A percentile compares a stretch with the other conserved stretches of the same genome.
phyloP scores from a whole-genome alignment of 176 grass and related monocot genomes.

The Coix lacrymajobi region DNA sequence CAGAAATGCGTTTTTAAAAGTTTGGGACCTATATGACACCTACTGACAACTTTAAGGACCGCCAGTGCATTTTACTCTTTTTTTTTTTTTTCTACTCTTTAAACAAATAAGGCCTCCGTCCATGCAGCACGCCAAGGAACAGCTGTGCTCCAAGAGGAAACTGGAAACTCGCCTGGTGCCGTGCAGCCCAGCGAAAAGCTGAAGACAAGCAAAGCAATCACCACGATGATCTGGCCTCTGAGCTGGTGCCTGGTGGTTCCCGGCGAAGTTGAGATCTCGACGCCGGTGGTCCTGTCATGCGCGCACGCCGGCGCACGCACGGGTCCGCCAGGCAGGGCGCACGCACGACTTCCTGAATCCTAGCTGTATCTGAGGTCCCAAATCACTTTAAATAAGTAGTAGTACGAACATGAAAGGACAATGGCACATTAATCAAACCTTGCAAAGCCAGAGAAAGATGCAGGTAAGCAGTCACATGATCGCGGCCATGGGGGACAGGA shows the following conservation, averaged over 20 bases:
- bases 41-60: no score
- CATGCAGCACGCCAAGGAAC: neutral
- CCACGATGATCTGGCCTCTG: neutral
- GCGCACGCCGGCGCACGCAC: neutral
- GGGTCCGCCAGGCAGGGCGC: neutral
- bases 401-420: neutral
- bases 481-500: conserved; percentile 3
- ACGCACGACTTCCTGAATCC: neutral
- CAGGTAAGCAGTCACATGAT: neutral
- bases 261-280: conserved; percentile 21
- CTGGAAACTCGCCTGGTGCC: neutral
- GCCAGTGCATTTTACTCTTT: no score
- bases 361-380: neutral
- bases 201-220: neutral
- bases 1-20: no score
- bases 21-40: no score
- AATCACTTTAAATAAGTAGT: neutral
- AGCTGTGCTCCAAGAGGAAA: neutral
- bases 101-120: neutral
- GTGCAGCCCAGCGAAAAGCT: neutral
- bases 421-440: neutral
- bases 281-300: conserved; percentile 16
- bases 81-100: no score
- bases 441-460: neutral
- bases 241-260: conserved; percentile 17